Percentiles rank a stretch among this genome's conserved stretches.
phyloP scores from a whole-genome alignment of 2,329 filamentous ascomycete genomes.

The Clonostachys chloroleuca region DNA sequence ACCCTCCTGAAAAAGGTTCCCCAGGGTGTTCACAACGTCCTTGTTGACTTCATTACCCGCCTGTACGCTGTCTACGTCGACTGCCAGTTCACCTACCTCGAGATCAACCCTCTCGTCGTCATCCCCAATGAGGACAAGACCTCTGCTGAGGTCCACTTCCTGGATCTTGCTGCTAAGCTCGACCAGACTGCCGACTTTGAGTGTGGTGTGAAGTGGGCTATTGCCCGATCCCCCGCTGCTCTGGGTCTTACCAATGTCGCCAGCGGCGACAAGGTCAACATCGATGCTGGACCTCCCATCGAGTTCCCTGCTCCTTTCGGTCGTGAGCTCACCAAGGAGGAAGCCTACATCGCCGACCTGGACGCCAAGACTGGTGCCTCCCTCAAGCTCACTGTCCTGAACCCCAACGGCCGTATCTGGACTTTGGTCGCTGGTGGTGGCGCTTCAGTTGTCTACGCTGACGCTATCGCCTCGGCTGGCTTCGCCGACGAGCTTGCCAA shows the following conservation, averaged over 20 bases:
- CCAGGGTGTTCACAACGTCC: conserved; percentile 92
- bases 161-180: conserved; percentile 96
- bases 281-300: conserved; percentile 96
- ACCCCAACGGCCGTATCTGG: conserved; percentile 89
- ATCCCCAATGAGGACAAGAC: conserved; percentile 91
- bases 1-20: conserved; percentile 90
- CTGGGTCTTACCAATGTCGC: conserved; percentile 72
- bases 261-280: conserved; percentile 73
- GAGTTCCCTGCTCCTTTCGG: conserved; percentile 99
- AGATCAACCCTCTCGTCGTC: conserved; percentile 98
- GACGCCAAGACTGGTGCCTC: conserved; percentile 99
- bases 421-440: conserved; percentile 98
- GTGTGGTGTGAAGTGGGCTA: conserved; percentile 98
- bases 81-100: conserved; percentile 99
- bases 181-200: conserved; percentile 99
- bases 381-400: conserved; percentile 95
- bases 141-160: conserved; percentile 93
- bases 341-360: conserved; percentile 97
- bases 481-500: conserved; percentile 97
- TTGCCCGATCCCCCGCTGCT: conserved; percentile 85
- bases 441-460: conserved; percentile 98
- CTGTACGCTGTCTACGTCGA: conserved; percentile 99
- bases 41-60: conserved; percentile 98
- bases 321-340: conserved; percentile 97
- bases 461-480: conserved; percentile 94